Conservation (phyloP, 768 basidiomycete genomes). For the Lactifluus volemus region DNA sequence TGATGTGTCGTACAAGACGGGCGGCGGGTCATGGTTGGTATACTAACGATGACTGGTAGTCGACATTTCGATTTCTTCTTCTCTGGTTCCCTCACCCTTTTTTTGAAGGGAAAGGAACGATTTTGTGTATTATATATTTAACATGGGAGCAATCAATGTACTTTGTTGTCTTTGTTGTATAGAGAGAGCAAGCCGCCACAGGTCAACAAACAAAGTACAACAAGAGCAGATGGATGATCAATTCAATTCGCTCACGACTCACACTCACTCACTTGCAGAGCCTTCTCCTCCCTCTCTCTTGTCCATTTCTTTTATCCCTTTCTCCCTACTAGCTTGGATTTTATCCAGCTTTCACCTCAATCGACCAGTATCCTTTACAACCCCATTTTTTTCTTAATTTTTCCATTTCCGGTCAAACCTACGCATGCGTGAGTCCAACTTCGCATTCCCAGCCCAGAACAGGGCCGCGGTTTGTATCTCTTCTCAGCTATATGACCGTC, state of each 20-base stretch:
- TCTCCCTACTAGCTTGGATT: neutral
- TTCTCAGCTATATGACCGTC: slow-evolving; percentile 86
- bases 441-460: slow-evolving; percentile 90
- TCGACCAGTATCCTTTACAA: neutral
- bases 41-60: neutral
- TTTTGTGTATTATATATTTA: neutral
- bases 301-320: neutral
- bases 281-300: neutral
- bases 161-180: too few species aligned
- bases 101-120: neutral
- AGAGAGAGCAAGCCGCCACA: neutral
- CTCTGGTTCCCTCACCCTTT: neutral
- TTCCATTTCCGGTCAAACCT: neutral
- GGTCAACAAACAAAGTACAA: slow-evolving; percentile 11
- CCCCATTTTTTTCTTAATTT: neutral
- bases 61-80: neutral
- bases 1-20: neutral
- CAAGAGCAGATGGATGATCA: slow-evolving; percentile 20
- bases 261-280: slow-evolving; percentile 3
- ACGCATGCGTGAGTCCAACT: slow-evolving; percentile 89
- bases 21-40: neutral
- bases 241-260: slow-evolving; percentile 2
- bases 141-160: neutral
- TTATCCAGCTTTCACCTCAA: neutral
- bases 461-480: slow-evolving; percentile 93